Percentiles rank a stretch among this genome's conserved stretches.
Conservation (phyloP, 2,329 filamentous ascomycete genomes). For the Epichloe scottii region DNA sequence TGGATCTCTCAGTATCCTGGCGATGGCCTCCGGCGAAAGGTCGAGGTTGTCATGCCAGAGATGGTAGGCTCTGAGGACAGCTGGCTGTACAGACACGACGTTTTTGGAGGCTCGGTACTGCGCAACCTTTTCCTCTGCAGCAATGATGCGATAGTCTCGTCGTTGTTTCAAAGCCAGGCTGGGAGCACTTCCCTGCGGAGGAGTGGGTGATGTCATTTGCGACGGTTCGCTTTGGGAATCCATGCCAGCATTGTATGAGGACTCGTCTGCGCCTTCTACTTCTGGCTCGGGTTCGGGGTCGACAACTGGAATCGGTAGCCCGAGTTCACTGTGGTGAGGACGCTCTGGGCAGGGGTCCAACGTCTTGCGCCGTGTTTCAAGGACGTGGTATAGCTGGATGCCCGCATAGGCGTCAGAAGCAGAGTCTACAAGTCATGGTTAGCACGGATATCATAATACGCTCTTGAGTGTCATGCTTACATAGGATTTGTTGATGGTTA, state of each 20-base stretch:
- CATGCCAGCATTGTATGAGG: not conserved
- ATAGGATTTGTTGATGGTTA: constrained; percentile 51
- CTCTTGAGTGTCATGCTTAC: constrained; percentile 32
- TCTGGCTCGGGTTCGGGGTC: not conserved
- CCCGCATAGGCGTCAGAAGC: constrained; percentile 77
- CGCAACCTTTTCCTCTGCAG: constrained; percentile 27
- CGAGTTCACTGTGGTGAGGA: constrained; percentile 55
- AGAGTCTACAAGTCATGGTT: constrained; percentile 39
- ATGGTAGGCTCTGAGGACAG: constrained; percentile 45
- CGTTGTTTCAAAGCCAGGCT: not conserved
- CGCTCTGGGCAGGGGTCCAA: constrained; percentile 59
- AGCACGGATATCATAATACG: not conserved
- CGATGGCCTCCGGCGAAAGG: constrained; percentile 36
- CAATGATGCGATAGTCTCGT: constrained; percentile 28
- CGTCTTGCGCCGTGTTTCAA: constrained; percentile 55
- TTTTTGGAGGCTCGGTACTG: constrained; percentile 23
- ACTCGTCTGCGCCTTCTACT: not conserved
- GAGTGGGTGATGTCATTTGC: not conserved
- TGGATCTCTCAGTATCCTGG: constrained; percentile 44
- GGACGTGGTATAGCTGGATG: constrained; percentile 55
- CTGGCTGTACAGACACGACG: constrained; percentile 12
- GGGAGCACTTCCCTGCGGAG: not conserved
- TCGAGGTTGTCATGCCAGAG: constrained; percentile 46
- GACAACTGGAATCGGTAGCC: constrained; percentile 46
- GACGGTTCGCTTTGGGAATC: not conserved